These are phyloP conservation scores for Clavulina sp. DNA, from an alignment of 768 basidiomycete genomes.

Conservation along the genomic window DNA sequence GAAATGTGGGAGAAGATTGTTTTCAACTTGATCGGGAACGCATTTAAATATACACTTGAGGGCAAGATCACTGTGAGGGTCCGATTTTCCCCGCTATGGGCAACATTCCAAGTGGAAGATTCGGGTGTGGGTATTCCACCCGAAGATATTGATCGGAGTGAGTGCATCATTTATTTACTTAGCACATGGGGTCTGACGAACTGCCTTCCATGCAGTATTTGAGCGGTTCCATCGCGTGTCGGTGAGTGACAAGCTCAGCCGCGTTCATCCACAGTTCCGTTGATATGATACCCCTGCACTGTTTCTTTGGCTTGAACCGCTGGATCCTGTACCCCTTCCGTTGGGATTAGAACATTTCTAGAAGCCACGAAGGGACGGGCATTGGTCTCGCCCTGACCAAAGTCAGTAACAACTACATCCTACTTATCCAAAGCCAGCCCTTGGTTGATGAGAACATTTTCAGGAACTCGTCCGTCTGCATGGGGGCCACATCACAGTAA, in stretches of 20 bases:
- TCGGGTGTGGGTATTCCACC: conserved; percentile 24
- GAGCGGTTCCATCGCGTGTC: conserved; percentile 24
- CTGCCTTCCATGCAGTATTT: conserved; percentile 12
- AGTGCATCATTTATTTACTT: background rate
- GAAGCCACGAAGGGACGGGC: conserved; percentile 23
- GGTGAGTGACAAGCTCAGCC: conserved; percentile 7
- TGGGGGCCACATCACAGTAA: conserved; percentile 19
- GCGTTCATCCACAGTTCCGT: background rate
- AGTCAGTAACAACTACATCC: conserved; percentile 8
- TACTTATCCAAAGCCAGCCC: conserved; percentile 7
- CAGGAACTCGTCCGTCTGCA: conserved; percentile 24
- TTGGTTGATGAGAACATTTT: background rate
- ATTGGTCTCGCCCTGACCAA: conserved; percentile 22
- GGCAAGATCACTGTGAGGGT: conserved; percentile 21
- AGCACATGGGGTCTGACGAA: background rate
- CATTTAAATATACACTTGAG: conserved; percentile 20
- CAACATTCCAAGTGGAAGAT: conserved; percentile 20
- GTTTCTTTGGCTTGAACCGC: too few species aligned
- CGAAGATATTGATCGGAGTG: conserved; percentile 11
- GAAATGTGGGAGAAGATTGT: conserved; percentile 22
- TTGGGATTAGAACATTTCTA: conserved; percentile 14
- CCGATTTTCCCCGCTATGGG: conserved; percentile 14
- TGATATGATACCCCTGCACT: too few species aligned
- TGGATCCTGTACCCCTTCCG: too few species aligned
- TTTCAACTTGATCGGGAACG: conserved; percentile 15